Conservation (phyloP, 371 early-diverging fungal genomes). For the Vairimorpha ceranae region DNA sequence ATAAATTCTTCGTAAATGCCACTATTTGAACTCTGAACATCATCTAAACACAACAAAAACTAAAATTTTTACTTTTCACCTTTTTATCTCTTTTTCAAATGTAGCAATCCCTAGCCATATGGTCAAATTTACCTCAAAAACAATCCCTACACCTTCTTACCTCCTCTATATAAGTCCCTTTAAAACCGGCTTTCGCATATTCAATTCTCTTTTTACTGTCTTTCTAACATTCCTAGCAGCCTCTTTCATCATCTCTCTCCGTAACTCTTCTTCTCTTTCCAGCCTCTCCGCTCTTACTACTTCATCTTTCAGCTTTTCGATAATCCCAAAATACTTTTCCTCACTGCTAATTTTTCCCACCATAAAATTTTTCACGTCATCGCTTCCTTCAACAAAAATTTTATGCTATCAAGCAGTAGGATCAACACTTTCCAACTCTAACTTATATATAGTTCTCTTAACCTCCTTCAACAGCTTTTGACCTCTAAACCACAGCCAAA, state of each 20-base stretch:
- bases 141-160: not conserved
- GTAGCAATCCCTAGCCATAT: constrained; percentile 2
- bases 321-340: not conserved
- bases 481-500: not conserved
- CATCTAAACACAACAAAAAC: not conserved
- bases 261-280: not conserved
- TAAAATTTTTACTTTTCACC: not conserved
- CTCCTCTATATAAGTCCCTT: not conserved
- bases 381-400: not conserved
- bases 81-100: not conserved
- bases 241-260: not conserved
- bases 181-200: not conserved
- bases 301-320: not conserved
- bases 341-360: not conserved
- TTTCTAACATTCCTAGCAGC: not conserved
- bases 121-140: constrained; percentile 7
- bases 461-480: not conserved
- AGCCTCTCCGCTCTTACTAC: not conserved
- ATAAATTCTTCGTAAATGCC: not conserved
- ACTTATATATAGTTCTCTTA: not conserved
- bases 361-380: not conserved
- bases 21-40: not conserved
- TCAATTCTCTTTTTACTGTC: not conserved
- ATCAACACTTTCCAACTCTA: not conserved
- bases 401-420: not conserved